These are phyloP conservation scores for Penicillium sp. DNA, from an alignment of 2,329 filamentous ascomycete species.

Conservation along the genomic window DNA sequence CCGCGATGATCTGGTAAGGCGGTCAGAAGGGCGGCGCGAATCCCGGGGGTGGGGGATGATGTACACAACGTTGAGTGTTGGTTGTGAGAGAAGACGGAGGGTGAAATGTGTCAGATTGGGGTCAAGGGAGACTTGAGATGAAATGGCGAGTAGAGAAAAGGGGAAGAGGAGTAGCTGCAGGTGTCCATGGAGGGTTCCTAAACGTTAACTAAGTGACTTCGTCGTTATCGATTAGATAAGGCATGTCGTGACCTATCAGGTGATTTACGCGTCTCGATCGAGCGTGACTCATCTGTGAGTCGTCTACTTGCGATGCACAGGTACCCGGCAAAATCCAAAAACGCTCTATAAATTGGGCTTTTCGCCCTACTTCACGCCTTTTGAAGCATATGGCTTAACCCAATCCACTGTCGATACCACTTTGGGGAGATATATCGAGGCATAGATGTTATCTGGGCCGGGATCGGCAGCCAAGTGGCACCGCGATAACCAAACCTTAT, in stretches of 20 bases:
- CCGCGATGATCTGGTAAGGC: constrained; percentile 27
- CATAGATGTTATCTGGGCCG: neutral
- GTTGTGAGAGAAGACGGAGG: neutral
- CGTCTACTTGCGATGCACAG: neutral
- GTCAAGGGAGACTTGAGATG: constrained; percentile 1
- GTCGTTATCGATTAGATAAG: constrained; percentile 24
- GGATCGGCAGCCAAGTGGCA: constrained; percentile 3
- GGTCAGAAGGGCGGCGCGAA: constrained; percentile 34
- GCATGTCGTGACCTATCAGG: neutral
- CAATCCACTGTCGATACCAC: neutral
- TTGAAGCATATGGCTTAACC: neutral
- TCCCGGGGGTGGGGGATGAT: constrained; percentile 1
- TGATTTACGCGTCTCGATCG: neutral
- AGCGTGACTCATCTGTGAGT: neutral
- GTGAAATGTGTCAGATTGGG: neutral
- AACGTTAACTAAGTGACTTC: neutral
- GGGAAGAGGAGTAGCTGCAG: constrained; percentile 6
- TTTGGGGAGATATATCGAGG: neutral
- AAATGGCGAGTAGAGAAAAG: constrained; percentile 6
- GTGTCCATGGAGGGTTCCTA: constrained; percentile 11
- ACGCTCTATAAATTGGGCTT: neutral
- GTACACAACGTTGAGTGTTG: neutral
- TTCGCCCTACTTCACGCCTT: neutral
- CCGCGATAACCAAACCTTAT: constrained; percentile 9
- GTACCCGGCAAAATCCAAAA: neutral